A percentile compares a stretch with the other conserved stretches of the same genome.
phyloP scores from a whole-genome alignment of 2,329 filamentous ascomycete species.

The Penicillium sp. region DNA sequence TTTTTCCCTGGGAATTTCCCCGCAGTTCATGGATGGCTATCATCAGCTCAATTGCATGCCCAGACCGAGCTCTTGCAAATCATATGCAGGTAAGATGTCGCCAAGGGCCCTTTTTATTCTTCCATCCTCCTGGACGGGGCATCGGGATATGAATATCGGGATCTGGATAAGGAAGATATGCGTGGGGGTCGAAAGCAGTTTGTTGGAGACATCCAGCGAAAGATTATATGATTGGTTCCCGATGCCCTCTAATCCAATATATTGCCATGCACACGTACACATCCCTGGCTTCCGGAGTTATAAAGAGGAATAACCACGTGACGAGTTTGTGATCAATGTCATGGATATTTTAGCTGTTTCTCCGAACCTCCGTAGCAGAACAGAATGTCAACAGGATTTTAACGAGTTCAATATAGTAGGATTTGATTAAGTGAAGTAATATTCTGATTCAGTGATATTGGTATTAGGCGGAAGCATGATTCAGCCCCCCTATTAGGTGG shows the following conservation, averaged over 20 bases:
- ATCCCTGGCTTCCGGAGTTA: neutral
- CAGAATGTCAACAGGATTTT: neutral
- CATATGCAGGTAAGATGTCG: neutral
- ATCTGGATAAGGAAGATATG: neutral
- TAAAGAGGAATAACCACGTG: neutral
- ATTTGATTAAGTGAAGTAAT: neutral
- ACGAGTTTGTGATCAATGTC: neutral
- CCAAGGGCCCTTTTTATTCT: neutral
- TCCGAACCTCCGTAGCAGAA: no score
- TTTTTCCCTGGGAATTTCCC: neutral
- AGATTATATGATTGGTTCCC: neutral
- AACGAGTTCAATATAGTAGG: neutral
- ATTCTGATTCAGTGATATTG: neutral
- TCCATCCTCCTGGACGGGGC: neutral
- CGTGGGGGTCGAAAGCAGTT: neutral
- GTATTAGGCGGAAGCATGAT: neutral
- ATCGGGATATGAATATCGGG: no score
- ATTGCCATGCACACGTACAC: neutral
- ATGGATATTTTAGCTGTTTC: neutral
- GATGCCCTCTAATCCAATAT: neutral
- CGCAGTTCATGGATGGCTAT: neutral
- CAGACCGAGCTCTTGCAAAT: neutral
- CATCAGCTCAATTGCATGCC: neutral
- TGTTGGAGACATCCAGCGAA: no score
- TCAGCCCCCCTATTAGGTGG: neutral